phyloP scores from a whole-genome alignment of 2,329 filamentous ascomycete species.

The Colletotrichum sp. region DNA sequence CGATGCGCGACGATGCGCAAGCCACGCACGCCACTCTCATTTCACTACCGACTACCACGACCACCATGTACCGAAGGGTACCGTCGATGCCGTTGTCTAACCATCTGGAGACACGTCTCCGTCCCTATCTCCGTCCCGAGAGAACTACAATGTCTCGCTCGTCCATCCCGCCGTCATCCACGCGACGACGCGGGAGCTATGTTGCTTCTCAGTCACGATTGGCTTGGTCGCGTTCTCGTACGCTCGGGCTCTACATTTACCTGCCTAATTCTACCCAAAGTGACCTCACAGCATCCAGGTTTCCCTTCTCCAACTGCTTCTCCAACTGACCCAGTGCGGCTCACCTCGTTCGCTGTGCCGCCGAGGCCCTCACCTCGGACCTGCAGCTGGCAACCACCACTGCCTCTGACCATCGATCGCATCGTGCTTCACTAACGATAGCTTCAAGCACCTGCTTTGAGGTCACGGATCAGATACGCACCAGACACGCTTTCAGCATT shows the following conservation, averaged over 20 bases:
- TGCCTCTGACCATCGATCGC: not conserved
- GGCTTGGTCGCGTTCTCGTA: not conserved
- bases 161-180: not conserved
- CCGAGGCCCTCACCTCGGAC: not conserved
- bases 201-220: not conserved
- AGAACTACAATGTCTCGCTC: not conserved
- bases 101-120: not conserved
- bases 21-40: conserved; percentile 13
- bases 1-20: conserved; percentile 19
- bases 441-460: not conserved
- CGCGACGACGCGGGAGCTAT: not conserved
- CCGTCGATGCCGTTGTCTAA: not conserved
- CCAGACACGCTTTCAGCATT: not conserved
- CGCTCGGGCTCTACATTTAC: not conserved
- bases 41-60: not conserved
- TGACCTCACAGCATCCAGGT: not conserved
- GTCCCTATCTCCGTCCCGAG: not conserved
- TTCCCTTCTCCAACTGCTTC: not conserved
- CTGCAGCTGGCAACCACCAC: not conserved
- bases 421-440: not conserved
- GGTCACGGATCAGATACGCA: not conserved
- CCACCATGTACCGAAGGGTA: not conserved
- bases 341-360: not conserved
- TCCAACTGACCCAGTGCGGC: not conserved
- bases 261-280: not conserved